Percentiles rank a stretch among this genome's conserved stretches.
Evolutionary conservation across 2,329 filamentous ascomycete genomes (phyloP).

Genomic region (Alternaria solani): DNA sequence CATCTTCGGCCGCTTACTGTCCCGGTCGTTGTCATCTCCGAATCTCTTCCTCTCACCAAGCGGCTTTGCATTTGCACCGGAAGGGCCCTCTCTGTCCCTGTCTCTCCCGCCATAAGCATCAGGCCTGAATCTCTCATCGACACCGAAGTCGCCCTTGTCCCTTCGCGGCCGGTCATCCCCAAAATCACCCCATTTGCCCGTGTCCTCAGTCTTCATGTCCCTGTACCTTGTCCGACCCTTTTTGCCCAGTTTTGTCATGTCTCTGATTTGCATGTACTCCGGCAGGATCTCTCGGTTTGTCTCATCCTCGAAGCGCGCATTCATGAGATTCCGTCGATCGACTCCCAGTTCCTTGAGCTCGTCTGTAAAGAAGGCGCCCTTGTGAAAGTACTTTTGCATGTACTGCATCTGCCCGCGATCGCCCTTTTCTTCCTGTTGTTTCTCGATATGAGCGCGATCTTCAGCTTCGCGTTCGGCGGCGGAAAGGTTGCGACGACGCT

Average conservation of each 20-base stretch:
- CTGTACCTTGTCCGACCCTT: conserved; percentile 91
- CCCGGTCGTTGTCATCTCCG: conserved; percentile 50
- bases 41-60: conserved; percentile 68
- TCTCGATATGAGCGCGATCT: conserved; percentile 78
- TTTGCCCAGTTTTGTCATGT: conserved; percentile 91
- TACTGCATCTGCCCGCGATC: conserved; percentile 81
- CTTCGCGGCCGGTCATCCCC: conserved; percentile 58
- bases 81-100: conserved; percentile 57
- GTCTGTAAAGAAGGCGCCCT: conserved; percentile 93
- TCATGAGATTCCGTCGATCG: conserved; percentile 84
- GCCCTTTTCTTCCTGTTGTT: conserved; percentile 79
- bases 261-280: conserved; percentile 89
- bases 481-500: conserved; percentile 85
- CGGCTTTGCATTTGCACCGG: conserved; percentile 75
- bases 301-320: conserved; percentile 83
- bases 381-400: conserved; percentile 97
- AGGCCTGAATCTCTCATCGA: conserved; percentile 73
- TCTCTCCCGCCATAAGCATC: conserved; percentile 60
- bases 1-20: conserved; percentile 56
- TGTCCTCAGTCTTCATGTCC: conserved; percentile 89
- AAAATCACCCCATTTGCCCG: conserved; percentile 80
- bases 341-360: conserved; percentile 78
- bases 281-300: conserved; percentile 83
- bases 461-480: conserved; percentile 86
- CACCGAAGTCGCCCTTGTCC: conserved; percentile 53